phyloP scores from a whole-genome alignment of 2,329 filamentous ascomycete genomes.

The Elsinoe necatrix region DNA sequence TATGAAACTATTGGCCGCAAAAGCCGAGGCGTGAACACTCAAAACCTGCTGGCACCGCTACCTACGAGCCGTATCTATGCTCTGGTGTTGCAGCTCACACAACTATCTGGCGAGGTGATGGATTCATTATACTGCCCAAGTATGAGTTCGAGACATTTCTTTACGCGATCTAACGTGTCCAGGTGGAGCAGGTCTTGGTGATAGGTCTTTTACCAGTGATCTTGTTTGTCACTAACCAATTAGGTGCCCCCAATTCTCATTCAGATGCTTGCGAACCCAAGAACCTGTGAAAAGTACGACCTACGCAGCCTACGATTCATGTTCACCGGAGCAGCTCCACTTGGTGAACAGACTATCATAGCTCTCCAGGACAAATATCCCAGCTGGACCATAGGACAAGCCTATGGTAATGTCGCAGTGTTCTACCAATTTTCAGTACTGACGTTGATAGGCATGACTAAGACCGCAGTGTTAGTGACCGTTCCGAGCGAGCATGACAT shows the following conservation, averaged over 20 bases:
- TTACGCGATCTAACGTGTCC: conserved; percentile 54
- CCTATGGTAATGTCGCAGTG: conserved; percentile 50
- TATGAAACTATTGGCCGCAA: conserved; percentile 38
- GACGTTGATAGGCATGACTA: conserved; percentile 51
- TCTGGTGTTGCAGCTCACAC: conserved; percentile 57
- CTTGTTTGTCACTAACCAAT: neutral
- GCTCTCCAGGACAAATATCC: conserved; percentile 54
- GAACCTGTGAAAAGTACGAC: conserved; percentile 54
- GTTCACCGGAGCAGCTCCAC: conserved; percentile 64
- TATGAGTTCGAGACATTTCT: conserved; percentile 59
- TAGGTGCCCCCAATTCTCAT: conserved; percentile 71
- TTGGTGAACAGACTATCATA: conserved; percentile 59
- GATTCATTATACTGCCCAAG: conserved; percentile 58
- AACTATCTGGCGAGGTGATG: conserved; percentile 58
- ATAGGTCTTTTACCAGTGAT: neutral
- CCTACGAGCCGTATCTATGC: conserved; percentile 72
- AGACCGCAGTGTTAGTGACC: conserved; percentile 59
- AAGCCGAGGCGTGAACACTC: conserved; percentile 17
- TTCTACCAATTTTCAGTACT: neutral
- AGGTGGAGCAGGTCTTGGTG: conserved; percentile 58
- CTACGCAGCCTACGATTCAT: conserved; percentile 54
- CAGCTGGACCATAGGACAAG: conserved; percentile 46
- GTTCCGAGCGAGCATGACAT: conserved; percentile 53
- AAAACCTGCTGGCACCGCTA: conserved; percentile 49
- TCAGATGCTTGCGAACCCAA: conserved; percentile 54